phyloP scores from a whole-genome alignment of 768 basidiomycete genomes.

The Tricholoma hemisulphureum region DNA sequence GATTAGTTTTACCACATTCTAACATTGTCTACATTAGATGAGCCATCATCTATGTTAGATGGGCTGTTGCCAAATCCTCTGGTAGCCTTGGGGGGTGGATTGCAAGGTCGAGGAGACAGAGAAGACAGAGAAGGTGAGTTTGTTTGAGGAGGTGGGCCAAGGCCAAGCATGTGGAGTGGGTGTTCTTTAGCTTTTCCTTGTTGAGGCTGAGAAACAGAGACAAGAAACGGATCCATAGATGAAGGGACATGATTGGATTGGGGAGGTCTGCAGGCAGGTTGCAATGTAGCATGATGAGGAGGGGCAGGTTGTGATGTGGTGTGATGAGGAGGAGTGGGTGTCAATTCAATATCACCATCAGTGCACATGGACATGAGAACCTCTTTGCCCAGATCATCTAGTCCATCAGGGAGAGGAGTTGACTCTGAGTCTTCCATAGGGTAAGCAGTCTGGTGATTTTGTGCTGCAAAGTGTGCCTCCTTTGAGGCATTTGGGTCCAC shows the following conservation, averaged over 20 bases:
- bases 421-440: not conserved
- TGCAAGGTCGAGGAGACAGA: not conserved
- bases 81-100: not conserved
- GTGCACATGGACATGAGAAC: not conserved
- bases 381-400: not conserved
- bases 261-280: too few species aligned
- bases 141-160: not conserved
- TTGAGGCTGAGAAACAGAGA: not conserved
- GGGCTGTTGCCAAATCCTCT: not conserved
- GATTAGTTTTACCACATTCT: too few species aligned
- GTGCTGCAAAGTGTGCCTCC: not conserved
- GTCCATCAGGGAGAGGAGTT: not conserved
- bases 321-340: not conserved
- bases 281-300: too few species aligned
- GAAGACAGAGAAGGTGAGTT: not conserved
- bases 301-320: too few species aligned
- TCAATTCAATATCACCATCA: not conserved
- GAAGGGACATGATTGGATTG: too few species aligned
- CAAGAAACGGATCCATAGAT: not conserved
- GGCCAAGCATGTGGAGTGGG: not conserved
- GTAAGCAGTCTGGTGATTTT: not conserved
- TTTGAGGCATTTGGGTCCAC: not conserved
- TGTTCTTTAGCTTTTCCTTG: constrained; percentile 1
- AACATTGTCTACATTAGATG: not conserved
- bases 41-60: not conserved